A percentile compares a stretch with the other conserved stretches of the same genome.
phyloP scores from a whole-genome alignment of 2,329 filamentous ascomycete species.

The Fusarium sarcochroum region DNA sequence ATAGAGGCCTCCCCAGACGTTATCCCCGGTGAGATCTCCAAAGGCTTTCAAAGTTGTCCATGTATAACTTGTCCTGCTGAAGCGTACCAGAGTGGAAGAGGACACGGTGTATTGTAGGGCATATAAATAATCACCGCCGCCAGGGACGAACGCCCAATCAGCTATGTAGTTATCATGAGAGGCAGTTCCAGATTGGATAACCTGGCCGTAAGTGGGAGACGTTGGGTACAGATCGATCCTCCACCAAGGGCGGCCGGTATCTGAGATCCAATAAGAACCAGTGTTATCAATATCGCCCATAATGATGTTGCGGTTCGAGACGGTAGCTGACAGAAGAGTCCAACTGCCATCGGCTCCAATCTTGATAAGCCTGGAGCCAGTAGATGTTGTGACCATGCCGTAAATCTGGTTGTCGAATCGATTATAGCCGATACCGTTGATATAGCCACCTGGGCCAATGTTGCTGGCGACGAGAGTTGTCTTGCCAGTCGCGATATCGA shows the following conservation, averaged over 20 bases:
- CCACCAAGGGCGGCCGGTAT: conserved; percentile 14
- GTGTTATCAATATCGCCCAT: conserved; percentile 18
- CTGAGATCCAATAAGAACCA: conserved; percentile 10
- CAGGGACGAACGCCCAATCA: conserved; percentile 15
- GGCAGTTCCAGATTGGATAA: conserved; percentile 8
- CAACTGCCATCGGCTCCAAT: conserved; percentile 13
- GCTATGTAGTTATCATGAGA: background rate
- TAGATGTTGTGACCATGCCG: conserved; percentile 2
- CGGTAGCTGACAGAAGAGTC: background rate
- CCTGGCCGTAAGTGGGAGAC: conserved; percentile 8
- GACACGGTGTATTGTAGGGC: background rate
- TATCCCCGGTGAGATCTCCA: no score
- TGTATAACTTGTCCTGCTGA: no score
- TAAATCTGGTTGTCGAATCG: conserved; percentile 13
- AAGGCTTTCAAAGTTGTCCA: no score
- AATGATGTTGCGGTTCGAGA: background rate
- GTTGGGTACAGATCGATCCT: conserved; percentile 6
- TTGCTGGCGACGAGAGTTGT: conserved; percentile 29
- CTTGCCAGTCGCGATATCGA: conserved; percentile 32
- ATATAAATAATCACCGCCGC: conserved; percentile 15
- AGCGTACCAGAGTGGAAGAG: no score
- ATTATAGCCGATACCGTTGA: conserved; percentile 16
- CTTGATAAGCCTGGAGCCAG: conserved; percentile 4
- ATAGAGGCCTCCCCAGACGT: no score
- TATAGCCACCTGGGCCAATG: conserved; percentile 16